Conservation (phyloP, 257 asterid genomes). For the Solanum virginianum region DNA sequence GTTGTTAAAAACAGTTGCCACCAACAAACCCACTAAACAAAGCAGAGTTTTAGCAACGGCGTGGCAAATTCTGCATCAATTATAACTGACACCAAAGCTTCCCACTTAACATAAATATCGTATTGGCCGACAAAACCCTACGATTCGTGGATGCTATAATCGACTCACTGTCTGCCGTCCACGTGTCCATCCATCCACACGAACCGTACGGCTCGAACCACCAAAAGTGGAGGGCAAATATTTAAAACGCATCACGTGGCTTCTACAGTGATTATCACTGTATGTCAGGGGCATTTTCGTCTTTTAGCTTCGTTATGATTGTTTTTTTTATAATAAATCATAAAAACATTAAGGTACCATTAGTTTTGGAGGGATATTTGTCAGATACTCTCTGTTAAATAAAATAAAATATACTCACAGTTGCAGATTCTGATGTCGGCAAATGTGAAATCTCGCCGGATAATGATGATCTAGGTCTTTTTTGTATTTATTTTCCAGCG, state of each 20-base stretch:
- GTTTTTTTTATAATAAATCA: neutral
- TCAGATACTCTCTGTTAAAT: conserved; percentile 10
- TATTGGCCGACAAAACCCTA: conserved; percentile 40
- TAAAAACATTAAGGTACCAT: neutral
- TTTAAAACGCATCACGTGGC: neutral
- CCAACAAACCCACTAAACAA: neutral
- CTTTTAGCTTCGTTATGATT: neutral
- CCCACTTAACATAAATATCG: conserved; percentile 4
- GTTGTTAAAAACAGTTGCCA: neutral
- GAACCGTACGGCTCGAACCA: neutral
- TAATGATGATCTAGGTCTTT: too few relatives aligned
- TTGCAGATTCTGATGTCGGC: neutral
- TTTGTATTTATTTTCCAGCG: neutral
- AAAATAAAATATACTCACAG: neutral
- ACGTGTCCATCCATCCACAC: neutral
- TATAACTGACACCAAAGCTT: conserved; percentile 16
- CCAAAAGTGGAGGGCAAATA: neutral
- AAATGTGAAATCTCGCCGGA: neutral
- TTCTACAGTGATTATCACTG: neutral
- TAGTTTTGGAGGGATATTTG: conserved; percentile 28
- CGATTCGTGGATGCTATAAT: conserved; percentile 10
- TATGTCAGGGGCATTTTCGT: conserved; percentile 11
- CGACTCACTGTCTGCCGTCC: neutral
- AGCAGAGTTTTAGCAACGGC: neutral
- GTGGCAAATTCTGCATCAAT: conserved; percentile 18